These are phyloP conservation scores for Citrus maxima DNA, from an alignment of 345 rosid genomes.

Conservation along the genomic window DNA sequence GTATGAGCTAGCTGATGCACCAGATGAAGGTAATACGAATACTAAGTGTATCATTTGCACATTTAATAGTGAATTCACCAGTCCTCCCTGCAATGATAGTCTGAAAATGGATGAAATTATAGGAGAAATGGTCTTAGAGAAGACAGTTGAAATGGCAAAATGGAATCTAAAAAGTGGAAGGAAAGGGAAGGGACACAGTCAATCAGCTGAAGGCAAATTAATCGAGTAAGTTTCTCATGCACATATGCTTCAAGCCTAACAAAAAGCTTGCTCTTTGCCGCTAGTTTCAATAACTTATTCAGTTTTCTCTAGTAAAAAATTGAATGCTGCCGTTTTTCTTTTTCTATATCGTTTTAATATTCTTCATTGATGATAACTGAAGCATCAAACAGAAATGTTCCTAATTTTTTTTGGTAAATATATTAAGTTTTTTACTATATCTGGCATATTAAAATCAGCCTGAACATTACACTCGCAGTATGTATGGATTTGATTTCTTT, in stretches of 20 bases:
- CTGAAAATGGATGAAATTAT: neutral
- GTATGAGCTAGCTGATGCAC: neutral
- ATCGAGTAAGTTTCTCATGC: neutral
- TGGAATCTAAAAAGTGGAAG: too few relatives aligned
- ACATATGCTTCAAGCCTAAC: neutral
- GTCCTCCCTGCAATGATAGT: constrained; percentile 1
- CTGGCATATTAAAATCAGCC: neutral
- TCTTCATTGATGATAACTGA: neutral
- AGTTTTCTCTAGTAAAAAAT: too few relatives aligned
- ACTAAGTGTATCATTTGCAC: constrained; percentile 3
- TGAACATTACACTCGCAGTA: neutral
- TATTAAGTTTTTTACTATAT: neutral
- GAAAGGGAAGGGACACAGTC: neutral
- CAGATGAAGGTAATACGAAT: neutral
- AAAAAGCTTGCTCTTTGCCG: neutral
- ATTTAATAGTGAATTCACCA: constrained; percentile 7
- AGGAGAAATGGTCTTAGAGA: neutral
- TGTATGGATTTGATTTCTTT: neutral
- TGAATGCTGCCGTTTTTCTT: neutral
- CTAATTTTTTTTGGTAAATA: neutral
- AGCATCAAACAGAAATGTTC: neutral
- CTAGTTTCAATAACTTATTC: neutral
- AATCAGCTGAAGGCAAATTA: neutral
- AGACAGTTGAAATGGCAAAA: neutral
- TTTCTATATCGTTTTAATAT: neutral